These are phyloP conservation scores for Syzygium oleosum DNA, from an alignment of 345 rosid species.

Conservation along the genomic window DNA sequence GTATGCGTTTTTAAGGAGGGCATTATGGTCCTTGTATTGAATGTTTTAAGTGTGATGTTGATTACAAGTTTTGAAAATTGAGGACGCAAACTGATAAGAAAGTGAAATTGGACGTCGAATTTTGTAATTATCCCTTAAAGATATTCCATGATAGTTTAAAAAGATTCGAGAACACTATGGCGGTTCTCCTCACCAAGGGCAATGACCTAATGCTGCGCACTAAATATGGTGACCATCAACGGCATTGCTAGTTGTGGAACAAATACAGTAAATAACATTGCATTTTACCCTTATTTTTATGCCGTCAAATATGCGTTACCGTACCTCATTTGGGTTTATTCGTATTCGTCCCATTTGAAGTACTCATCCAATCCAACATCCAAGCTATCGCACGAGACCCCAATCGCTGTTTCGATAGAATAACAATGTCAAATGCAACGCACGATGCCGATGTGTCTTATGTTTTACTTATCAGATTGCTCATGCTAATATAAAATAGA, in stretches of 20 bases:
- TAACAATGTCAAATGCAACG: neutral
- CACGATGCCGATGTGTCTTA: neutral
- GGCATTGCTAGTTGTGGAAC: too few relatives aligned
- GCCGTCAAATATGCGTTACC: neutral
- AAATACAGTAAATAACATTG: neutral
- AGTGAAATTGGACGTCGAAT: neutral
- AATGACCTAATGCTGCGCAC: neutral
- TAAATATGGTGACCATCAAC: neutral
- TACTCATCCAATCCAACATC: neutral
- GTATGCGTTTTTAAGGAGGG: neutral
- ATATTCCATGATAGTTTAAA: neutral
- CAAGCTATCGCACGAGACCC: neutral
- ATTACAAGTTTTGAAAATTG: neutral
- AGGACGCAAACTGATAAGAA: neutral
- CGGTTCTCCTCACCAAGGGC: neutral
- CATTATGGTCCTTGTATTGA: neutral
- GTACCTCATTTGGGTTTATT: neutral
- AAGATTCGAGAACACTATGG: neutral
- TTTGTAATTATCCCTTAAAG: neutral
- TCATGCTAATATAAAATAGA: neutral
- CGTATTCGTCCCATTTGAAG: neutral
- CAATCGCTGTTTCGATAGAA: neutral
- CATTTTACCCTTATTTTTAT: neutral
- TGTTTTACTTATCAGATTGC: neutral
- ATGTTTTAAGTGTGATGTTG: neutral